Percentiles rank a stretch among this genome's conserved stretches.
Conservation (phyloP, 31 red algal genomes). For the Endocladia muricata region DNA sequence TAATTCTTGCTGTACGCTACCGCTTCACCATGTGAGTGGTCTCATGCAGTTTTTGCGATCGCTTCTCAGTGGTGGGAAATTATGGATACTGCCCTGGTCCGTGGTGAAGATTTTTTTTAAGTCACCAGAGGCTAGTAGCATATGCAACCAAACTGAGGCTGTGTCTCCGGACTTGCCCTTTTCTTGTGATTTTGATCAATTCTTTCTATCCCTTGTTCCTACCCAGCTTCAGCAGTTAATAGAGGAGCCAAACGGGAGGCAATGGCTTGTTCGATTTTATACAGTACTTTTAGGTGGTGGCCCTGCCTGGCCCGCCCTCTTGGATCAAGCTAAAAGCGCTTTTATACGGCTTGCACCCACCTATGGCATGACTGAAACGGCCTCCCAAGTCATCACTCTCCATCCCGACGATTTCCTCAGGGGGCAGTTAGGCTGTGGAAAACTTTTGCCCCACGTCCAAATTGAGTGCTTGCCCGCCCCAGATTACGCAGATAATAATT, state of each 20-base stretch:
- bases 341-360: neutral
- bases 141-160: too few species aligned
- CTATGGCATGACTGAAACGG: neutral
- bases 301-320: neutral
- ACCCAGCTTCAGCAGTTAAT: neutral
- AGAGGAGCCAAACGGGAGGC: neutral
- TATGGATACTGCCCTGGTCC: too few species aligned
- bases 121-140: too few species aligned
- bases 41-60: too few species aligned
- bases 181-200: too few species aligned
- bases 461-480: neutral
- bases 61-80: too few species aligned
- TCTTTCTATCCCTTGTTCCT: neutral
- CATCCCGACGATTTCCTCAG: neutral
- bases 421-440: neutral
- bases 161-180: too few species aligned
- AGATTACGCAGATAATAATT: neutral
- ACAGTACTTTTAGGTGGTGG: neutral
- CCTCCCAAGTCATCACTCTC: neutral
- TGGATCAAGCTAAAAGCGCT: neutral
- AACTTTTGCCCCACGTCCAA: neutral
- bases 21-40: too few species aligned
- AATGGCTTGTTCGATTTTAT: neutral
- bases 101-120: too few species aligned
- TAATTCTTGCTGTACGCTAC: too few species aligned